Percentiles rank a stretch among this genome's conserved stretches.
These are phyloP conservation scores for Lecanicillium sp. DNA, from an alignment of 2,329 filamentous ascomycete species.

Conservation along the genomic window DNA sequence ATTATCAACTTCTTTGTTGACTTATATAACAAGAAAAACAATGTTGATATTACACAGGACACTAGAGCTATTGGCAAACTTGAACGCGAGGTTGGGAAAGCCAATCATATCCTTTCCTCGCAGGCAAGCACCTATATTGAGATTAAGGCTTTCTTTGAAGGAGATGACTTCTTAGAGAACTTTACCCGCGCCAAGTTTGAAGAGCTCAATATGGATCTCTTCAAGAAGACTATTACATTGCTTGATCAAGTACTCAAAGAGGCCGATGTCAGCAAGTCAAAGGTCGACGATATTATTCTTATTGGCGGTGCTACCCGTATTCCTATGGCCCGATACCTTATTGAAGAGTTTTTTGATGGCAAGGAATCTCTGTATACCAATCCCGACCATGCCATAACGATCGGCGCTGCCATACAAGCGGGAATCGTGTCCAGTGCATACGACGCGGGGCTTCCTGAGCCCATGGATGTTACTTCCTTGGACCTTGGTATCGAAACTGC, in stretches of 20 bases:
- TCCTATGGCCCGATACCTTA: constrained; percentile 89
- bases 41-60: constrained; percentile 87
- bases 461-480: constrained; percentile 96
- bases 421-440: constrained; percentile 89
- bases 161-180: constrained; percentile 97
- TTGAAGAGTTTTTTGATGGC: constrained; percentile 90
- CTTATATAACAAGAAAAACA: constrained; percentile 98
- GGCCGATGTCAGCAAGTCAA: constrained; percentile 91
- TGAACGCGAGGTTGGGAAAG: constrained; percentile 99
- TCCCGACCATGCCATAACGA: constrained; percentile 97
- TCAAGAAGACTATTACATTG: constrained; percentile 98
- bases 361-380: constrained; percentile 99
- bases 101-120: constrained; percentile 94
- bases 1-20: constrained; percentile 96
- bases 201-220: constrained; percentile 97
- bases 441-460: constrained; percentile 71
- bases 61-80: constrained; percentile 98
- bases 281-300: constrained; percentile 93
- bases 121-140: constrained; percentile 92
- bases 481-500: constrained; percentile 97
- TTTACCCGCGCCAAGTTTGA: constrained; percentile 98
- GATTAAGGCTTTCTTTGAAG: constrained; percentile 95
- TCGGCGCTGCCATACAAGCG: constrained; percentile 94
- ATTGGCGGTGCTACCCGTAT: constrained; percentile 99
- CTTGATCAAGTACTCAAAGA: constrained; percentile 99